A percentile compares a stretch with the other conserved stretches of the same genome.
Evolutionary conservation across 108 stramenopile species (phyloP).

Genomic region (Conticribra guillardii): DNA sequence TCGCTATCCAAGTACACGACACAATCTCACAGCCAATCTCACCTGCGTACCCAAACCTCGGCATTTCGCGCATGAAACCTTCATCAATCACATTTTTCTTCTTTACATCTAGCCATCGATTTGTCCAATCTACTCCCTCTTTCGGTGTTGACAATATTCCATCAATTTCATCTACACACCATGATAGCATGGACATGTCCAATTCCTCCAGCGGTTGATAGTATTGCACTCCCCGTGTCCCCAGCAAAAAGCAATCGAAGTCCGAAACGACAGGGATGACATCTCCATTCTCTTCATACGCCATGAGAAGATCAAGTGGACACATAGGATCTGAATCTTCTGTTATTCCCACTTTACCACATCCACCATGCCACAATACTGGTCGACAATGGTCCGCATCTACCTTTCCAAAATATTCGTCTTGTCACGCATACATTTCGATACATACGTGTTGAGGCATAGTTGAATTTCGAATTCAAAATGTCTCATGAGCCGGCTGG

Average conservation of each 20-base stretch:
- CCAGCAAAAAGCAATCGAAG: constrained; percentile 68
- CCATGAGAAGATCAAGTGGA: constrained; percentile 52
- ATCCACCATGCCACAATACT: constrained; percentile 5
- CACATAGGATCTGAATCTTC: constrained; percentile 41
- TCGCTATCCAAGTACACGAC: too few relatives aligned
- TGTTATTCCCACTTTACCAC: constrained; percentile 43
- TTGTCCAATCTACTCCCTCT: background rate
- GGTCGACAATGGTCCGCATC: constrained; percentile 13
- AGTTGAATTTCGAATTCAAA: too few relatives aligned
- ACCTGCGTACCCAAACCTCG: background rate
- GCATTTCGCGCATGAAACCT: background rate
- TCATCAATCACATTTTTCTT: background rate
- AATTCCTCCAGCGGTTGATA: constrained; percentile 44
- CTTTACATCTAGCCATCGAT: constrained; percentile 1
- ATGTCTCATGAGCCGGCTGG: too few relatives aligned
- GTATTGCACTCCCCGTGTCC: constrained; percentile 50
- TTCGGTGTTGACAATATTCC: constrained; percentile 21
- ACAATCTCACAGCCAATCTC: too few relatives aligned
- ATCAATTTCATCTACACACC: constrained; percentile 45
- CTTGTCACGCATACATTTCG: too few relatives aligned
- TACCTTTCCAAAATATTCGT: background rate
- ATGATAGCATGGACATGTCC: constrained; percentile 55
- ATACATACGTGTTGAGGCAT: too few relatives aligned
- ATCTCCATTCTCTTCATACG: constrained; percentile 61
- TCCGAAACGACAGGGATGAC: constrained; percentile 66